These are phyloP conservation scores for Colletotrichum australisinense DNA, from an alignment of 2,329 filamentous ascomycete species.

Conservation along the genomic window DNA sequence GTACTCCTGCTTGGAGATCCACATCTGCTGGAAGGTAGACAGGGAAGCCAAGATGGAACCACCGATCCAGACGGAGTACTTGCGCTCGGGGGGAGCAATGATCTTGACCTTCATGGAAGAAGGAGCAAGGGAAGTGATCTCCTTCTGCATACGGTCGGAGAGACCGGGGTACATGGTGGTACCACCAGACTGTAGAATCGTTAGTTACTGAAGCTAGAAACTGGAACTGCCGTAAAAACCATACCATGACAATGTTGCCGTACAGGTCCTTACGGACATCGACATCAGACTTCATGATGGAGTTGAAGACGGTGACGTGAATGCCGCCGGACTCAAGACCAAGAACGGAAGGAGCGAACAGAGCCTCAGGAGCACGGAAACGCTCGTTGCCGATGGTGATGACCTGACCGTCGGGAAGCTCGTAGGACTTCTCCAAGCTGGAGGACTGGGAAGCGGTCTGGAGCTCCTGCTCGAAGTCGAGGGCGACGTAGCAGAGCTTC, in stretches of 20 bases:
- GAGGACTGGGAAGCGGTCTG: conserved; percentile 99
- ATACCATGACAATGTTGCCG: conserved; percentile 99
- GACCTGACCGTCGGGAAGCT: conserved; percentile 99
- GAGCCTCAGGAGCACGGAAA: conserved; percentile 99
- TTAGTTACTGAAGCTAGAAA: conserved; percentile 44
- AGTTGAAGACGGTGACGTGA: conserved; percentile 99
- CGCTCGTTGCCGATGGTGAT: conserved; percentile 99
- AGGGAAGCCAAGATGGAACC: conserved; percentile 99
- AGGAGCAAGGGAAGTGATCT: conserved; percentile 98
- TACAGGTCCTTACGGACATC: conserved; percentile 99
- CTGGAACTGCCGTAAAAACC: conserved; percentile 49
- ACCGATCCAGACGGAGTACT: conserved; percentile 99
- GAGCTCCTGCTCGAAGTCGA: conserved; percentile 99
- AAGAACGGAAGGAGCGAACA: conserved; percentile 98
- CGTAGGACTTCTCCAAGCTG: conserved; percentile 99
- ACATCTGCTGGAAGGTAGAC: conserved; percentile 99
- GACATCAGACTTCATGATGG: conserved; percentile 99
- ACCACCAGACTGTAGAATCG: conserved; percentile 85
- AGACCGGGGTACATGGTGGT: conserved; percentile 99
- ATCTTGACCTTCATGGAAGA: conserved; percentile 99
- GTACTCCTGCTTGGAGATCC: conserved; percentile 99
- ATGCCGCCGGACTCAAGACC: conserved; percentile 99
- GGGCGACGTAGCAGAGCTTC: conserved; percentile 99
- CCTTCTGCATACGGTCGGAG: conserved; percentile 99
- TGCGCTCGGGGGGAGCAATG: conserved; percentile 99